phyloP scores from a whole-genome alignment of 768 basidiomycete species.

The Auricularia auricula-judae region DNA sequence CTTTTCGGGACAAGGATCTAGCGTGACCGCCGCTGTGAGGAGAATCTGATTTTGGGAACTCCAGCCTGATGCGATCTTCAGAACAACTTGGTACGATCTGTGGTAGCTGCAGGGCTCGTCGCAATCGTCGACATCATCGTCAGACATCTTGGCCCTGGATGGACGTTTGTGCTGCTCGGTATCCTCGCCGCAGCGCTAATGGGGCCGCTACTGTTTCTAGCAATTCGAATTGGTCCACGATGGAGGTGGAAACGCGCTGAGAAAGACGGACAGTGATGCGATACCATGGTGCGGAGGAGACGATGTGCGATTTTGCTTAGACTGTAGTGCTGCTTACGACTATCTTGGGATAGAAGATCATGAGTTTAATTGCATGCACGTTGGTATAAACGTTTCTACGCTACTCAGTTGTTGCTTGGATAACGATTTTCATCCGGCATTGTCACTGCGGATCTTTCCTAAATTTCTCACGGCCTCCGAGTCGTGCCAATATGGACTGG shows the following conservation, averaged over 20 bases:
- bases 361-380: too few species aligned
- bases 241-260: neutral
- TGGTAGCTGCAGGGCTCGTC: slow-evolving; percentile 46
- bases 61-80: slow-evolving; percentile 15
- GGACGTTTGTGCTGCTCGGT: slow-evolving; percentile 57
- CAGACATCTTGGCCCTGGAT: slow-evolving; percentile 50
- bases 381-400: too few species aligned
- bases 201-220: neutral
- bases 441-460: too few species aligned
- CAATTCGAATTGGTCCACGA: neutral
- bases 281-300: too few species aligned
- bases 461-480: too few species aligned
- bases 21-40: slow-evolving; percentile 63
- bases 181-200: neutral
- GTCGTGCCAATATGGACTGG: too few species aligned
- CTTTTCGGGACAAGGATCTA: slow-evolving; percentile 48
- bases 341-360: too few species aligned
- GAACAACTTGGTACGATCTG: slow-evolving; percentile 65
- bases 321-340: too few species aligned
- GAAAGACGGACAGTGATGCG: neutral
- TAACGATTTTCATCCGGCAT: too few species aligned
- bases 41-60: neutral
- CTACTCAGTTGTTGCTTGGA: too few species aligned
- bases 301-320: too few species aligned
- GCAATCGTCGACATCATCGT: slow-evolving; percentile 55